Base-by-base conservation (phyloP, 768 basidiomycete genomes). In the Termitomyces sp. region DNA sequence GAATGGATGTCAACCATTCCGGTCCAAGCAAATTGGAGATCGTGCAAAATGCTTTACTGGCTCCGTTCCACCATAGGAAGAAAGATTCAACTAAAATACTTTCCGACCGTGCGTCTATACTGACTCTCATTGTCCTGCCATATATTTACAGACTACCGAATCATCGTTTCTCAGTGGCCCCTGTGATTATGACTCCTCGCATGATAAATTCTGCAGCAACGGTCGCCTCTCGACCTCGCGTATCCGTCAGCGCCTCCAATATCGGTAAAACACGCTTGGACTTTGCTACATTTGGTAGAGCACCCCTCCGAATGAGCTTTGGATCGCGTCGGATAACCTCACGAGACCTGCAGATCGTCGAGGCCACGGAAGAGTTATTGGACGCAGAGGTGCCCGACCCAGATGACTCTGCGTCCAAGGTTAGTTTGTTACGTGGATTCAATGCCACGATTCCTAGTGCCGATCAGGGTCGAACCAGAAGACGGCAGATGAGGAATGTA, bases 361-460 rank as follows among this genome's bases (percentile, higher is more conserved):
- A 93, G 74, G 90, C 87, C 5, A 86, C 89, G 6, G 86, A 89
- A 28, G 89, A 92, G 69, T 75, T 94, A 10, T 82, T 94, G 40
- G 74, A 78, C 16, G 79, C 78, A 5, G 85, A 89, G 35, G 82
- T 94, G 2, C 91, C 91, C 2, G 90, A 92, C 64, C 82, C 83
- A 16, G 83, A 84, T 14, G 88, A 85, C 41, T 78, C 88, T 33
- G 87, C 88, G 5, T 79, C 82, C 16, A 82, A 85, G 66, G 86
- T 95, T 53, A 92, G 91, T 66, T 78, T 98, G 36, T 75, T 97
- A 44, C 85, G 89, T 48, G 96, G 96, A 0, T 98, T 98, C 73
- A 89, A 92, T 67, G 96, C 96, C 18, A 98, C 96, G 2, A 90
- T 97, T 46, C 96, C 96, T 13, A 91, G 89, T 68, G 84, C 95